phyloP scores from a whole-genome alignment of 805 yeast genomes.

The Wickerhamiella parazyma region DNA sequence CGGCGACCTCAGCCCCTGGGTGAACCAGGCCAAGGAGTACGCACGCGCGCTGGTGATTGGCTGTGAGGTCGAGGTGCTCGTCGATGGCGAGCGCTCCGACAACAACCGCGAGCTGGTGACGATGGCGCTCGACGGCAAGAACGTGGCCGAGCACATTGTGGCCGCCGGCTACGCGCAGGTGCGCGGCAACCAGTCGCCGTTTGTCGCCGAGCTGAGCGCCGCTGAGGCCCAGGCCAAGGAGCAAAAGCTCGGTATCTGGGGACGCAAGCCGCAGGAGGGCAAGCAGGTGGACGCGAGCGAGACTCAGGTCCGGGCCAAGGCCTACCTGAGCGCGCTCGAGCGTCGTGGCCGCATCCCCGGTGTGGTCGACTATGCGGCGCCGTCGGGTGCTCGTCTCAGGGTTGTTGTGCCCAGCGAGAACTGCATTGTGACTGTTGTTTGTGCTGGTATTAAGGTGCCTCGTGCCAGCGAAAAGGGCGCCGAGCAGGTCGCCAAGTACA shows the following conservation, averaged over 20 bases:
- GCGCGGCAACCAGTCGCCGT: slow-evolving; percentile 60
- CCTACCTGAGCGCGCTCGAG: slow-evolving; percentile 56
- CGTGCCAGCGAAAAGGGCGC: slow-evolving; percentile 27
- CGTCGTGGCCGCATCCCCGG: slow-evolving; percentile 53
- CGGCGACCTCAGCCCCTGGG: slow-evolving; percentile 46
- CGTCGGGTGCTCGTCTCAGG: slow-evolving; percentile 50
- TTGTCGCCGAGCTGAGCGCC: slow-evolving; percentile 68
- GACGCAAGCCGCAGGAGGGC: slow-evolving; percentile 40
- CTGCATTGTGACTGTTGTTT: slow-evolving; percentile 49
- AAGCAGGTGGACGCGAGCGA: slow-evolving; percentile 75
- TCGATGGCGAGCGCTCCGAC: slow-evolving; percentile 53
- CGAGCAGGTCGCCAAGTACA: slow-evolving; percentile 39
- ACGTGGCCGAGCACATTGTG: slow-evolving; percentile 49
- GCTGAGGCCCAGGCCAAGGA: slow-evolving; percentile 48
- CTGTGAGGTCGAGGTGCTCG: slow-evolving; percentile 43
- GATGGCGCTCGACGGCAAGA: slow-evolving; percentile 39
- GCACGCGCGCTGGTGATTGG: slow-evolving; percentile 59
- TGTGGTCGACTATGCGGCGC: slow-evolving; percentile 55
- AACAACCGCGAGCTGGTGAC: slow-evolving; percentile 59
- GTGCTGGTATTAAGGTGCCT: slow-evolving; percentile 55
- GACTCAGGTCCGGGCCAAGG: slow-evolving; percentile 52
- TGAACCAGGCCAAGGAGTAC: slow-evolving; percentile 58
- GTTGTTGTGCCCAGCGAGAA: slow-evolving; percentile 61
- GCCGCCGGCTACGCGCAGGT: slow-evolving; percentile 64
- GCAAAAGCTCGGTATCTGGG: slow-evolving; percentile 48